Evolutionary conservation across 2,329 filamentous ascomycete species (phyloP).

Genomic region (Trichoderma sp.): DNA sequence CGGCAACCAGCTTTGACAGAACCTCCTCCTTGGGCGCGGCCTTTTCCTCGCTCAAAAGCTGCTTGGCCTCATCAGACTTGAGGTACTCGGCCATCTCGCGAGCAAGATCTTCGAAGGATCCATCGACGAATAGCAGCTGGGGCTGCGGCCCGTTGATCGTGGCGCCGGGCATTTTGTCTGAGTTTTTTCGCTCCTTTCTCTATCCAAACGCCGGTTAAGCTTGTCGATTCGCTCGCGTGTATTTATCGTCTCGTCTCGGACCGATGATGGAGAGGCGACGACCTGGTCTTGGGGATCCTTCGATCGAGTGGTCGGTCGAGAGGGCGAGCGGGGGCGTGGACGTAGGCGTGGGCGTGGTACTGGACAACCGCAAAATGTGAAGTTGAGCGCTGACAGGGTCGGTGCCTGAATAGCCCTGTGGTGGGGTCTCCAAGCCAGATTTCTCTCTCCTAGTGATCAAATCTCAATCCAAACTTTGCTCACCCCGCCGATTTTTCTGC

Average conservation of each 20-base stretch:
- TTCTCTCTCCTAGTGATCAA: slow-evolving; percentile 27
- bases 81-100: slow-evolving; percentile 95
- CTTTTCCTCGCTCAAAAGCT: slow-evolving; percentile 72
- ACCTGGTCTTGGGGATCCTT: slow-evolving; percentile 17
- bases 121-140: slow-evolving; percentile 79
- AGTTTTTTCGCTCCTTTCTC: slow-evolving; percentile 27
- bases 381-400: slow-evolving; percentile 39
- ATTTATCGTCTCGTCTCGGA: slow-evolving; percentile 12
- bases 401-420: slow-evolving; percentile 45
- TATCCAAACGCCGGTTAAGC: slow-evolving; percentile 7
- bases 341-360: slow-evolving; percentile 34
- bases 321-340: slow-evolving; percentile 27
- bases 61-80: slow-evolving; percentile 77
- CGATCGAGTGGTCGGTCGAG: slow-evolving; percentile 30
- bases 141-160: slow-evolving; percentile 54
- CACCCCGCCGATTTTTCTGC: slow-evolving; percentile 49
- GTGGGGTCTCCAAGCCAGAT: slow-evolving; percentile 38
- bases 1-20: slow-evolving; percentile 85
- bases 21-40: slow-evolving; percentile 75
- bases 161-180: slow-evolving; percentile 37
- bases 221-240: slow-evolving; percentile 29
- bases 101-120: slow-evolving; percentile 88
- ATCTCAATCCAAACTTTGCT: slow-evolving; percentile 21
- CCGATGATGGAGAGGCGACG: slow-evolving; percentile 3
- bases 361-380: slow-evolving; percentile 36